Evolutionary conservation across 306 rosid genomes (phyloP).

Genomic region (Hippophae tibetana): DNA sequence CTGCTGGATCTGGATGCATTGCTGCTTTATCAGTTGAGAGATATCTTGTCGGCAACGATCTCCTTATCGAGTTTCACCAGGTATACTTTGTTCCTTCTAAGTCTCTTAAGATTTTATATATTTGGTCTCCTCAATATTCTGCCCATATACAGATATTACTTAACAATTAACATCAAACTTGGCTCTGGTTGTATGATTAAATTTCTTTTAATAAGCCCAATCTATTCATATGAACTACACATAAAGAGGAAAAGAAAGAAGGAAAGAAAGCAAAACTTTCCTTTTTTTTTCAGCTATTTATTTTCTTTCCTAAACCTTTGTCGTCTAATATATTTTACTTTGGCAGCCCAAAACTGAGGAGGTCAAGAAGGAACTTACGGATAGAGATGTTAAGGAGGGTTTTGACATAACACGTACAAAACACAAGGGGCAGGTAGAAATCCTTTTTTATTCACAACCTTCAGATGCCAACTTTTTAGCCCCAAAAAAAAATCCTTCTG

Average conservation of each 20-base stretch:
- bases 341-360: constrained; percentile 81
- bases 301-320: no score
- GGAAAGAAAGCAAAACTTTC: no score
- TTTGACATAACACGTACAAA: constrained; percentile 81
- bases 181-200: constrained; percentile 14
- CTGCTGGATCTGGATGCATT: constrained; percentile 96
- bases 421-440: constrained; percentile 74
- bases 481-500: no score
- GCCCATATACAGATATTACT: not conserved
- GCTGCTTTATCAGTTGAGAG: constrained; percentile 95
- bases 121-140: not conserved
- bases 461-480: no score
- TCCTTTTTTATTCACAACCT: constrained; percentile 6
- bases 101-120: not conserved
- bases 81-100: constrained; percentile 31
- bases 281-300: no score
- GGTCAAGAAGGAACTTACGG: constrained; percentile 70
- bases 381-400: constrained; percentile 73
- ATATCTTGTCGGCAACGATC: constrained; percentile 69
- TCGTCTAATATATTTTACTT: constrained; percentile 17
- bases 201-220: not conserved
- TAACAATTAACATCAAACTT: not conserved
- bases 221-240: not conserved
- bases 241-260: no score
- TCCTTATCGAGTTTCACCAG: constrained; percentile 93